Base-by-base conservation (phyloP, 2,329 filamentous ascomycete species). In the Alternaria ethzedia region DNA sequence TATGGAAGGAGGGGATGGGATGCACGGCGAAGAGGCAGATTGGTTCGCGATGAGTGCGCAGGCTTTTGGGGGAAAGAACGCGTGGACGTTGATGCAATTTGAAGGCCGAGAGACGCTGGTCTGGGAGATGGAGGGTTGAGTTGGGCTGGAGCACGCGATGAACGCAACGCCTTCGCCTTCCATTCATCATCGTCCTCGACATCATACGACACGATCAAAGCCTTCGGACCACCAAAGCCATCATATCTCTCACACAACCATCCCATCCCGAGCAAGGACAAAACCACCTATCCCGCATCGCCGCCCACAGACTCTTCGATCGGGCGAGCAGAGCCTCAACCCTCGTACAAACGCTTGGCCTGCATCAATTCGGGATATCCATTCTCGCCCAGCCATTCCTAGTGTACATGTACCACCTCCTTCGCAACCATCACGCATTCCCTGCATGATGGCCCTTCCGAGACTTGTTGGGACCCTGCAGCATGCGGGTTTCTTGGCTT, bases 11-110 rank as follows among this genome's bases (percentile, higher is more conserved):
- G 44, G 32, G 1, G 59, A 46, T 23, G 21, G 30, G 20, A 7
- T 63, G 47, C 17, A 68, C 47, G 23, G 45, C 13, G 61, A 69
- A 8, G 69, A 76, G 26, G 52, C 54, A 17, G 61, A 56, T 21
- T 80, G 78, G 78, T 72, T 78, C 57, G 63, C 69, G 21, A 57
- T 78, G 67, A 78, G 65, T 32, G 78, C 72, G 44, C 70, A 70
- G 28, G 75, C 63, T 2, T 80, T 80, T 44, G 73, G 70, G 5
- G 74, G 73, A 1, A 66, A 52, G 41, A 68, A 64, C 12, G 65
- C 65, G 1, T 76, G 75, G 71, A 78, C 75, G 3, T 64, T 78
- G 4, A 73, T 80, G 71, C 77, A 79, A 50, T 75, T 74, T 61
- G 73, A 71, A 9, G 66, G 65, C 7, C 61, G 71, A 23, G 76